Percentiles rank a stretch among this genome's conserved stretches.
Conservation (phyloP, 108 stramenopile genomes). For the Fragilaria radians region DNA sequence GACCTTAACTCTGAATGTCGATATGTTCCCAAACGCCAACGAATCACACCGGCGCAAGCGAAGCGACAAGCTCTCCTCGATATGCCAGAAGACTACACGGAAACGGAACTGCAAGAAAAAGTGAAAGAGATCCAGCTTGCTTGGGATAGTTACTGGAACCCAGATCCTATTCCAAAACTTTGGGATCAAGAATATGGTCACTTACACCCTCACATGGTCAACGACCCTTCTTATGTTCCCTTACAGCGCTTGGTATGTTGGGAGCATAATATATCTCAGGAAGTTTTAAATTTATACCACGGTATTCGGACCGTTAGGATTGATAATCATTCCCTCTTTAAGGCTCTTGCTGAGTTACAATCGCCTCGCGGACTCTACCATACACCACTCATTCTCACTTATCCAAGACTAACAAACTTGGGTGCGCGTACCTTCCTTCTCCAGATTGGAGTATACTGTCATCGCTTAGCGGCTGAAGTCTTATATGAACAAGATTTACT, state of each 20-base stretch:
- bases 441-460: slow-evolving; percentile 29
- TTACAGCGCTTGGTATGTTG: slow-evolving; percentile 5
- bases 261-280: not conserved
- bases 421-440: slow-evolving; percentile 9
- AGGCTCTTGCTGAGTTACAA: slow-evolving; percentile 24
- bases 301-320: slow-evolving; percentile 18
- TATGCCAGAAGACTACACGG: slow-evolving; percentile 5
- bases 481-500: slow-evolving; percentile 17
- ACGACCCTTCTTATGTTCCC: slow-evolving; percentile 11
- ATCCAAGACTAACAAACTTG: slow-evolving; percentile 6
- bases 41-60: not conserved
- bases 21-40: too few species aligned
- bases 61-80: slow-evolving; percentile 7
- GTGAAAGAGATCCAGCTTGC: not conserved
- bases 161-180: not conserved
- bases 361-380: slow-evolving; percentile 13
- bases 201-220: not conserved
- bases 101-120: not conserved
- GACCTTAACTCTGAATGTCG: too few species aligned
- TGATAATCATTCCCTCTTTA: slow-evolving; percentile 17
- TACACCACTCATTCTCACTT: slow-evolving; percentile 21
- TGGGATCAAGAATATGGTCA: not conserved
- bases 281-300: slow-evolving; percentile 7
- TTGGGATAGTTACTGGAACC: not conserved
- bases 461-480: slow-evolving; percentile 33